These are phyloP conservation scores for Chaetomiaceae sp. DNA, from an alignment of 2,329 filamentous ascomycete species.

Conservation along the genomic window DNA sequence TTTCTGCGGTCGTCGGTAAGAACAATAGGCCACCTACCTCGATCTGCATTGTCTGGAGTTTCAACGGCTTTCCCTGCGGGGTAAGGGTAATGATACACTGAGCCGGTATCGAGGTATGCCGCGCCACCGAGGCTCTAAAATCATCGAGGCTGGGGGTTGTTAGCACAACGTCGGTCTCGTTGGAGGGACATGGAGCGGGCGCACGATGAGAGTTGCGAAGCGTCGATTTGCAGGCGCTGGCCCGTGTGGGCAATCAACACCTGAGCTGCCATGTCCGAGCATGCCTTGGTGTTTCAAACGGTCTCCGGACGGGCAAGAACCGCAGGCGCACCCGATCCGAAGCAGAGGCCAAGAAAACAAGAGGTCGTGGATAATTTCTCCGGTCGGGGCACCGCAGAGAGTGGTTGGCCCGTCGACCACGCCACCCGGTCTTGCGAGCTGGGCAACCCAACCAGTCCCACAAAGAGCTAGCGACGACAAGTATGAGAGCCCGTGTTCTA, in stretches of 20 bases:
- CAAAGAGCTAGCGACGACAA: too few species aligned
- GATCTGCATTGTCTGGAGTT: conserved; percentile 70
- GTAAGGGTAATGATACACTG: conserved; percentile 86
- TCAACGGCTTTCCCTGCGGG: conserved; percentile 75
- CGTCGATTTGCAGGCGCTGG: conserved; percentile 76
- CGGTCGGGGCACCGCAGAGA: background rate
- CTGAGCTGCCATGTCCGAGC: conserved; percentile 76
- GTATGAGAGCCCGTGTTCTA: too few species aligned
- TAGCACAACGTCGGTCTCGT: conserved; percentile 20
- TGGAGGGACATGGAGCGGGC: conserved; percentile 26
- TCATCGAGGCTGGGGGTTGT: conserved; percentile 64
- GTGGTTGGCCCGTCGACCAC: background rate
- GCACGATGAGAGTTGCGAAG: conserved; percentile 69
- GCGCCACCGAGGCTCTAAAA: conserved; percentile 75
- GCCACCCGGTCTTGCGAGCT: too few species aligned
- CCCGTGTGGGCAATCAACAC: conserved; percentile 92
- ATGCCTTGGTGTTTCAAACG: conserved; percentile 35
- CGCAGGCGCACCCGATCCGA: background rate
- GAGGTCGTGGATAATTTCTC: background rate
- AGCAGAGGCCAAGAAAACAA: background rate
- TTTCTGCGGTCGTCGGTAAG: background rate
- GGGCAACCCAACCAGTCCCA: too few species aligned
- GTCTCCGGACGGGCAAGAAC: background rate
- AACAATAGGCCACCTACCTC: conserved; percentile 56
- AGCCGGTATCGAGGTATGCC: conserved; percentile 66